Percentiles rank a stretch among this genome's conserved stretches.
Evolutionary conservation across 345 rosid species (phyloP).

Genomic region (Arabis hirsuta): DNA sequence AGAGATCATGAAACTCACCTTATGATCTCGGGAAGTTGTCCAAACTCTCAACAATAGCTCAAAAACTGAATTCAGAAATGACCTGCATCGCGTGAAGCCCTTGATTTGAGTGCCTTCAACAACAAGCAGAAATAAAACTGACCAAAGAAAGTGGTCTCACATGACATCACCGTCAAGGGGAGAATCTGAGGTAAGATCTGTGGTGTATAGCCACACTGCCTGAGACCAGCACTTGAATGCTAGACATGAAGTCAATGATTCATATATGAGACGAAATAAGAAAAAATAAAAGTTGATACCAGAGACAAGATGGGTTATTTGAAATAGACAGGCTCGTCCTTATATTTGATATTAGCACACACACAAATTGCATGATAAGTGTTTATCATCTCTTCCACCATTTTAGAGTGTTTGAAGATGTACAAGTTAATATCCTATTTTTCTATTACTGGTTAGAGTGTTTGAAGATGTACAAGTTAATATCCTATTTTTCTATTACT

Average conservation of each 20-base stretch:
- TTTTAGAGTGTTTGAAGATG: constrained; percentile 8
- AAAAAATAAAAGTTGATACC: background rate
- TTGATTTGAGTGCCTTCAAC: constrained; percentile 33
- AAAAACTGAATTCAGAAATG: constrained; percentile 89
- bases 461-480: constrained; percentile 20
- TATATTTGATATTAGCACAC: constrained; percentile 7
- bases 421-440: constrained; percentile 27
- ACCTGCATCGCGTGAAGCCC: constrained; percentile 58
- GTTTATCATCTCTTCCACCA: constrained; percentile 25
- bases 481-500: constrained; percentile 21
- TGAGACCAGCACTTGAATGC: constrained; percentile 99
- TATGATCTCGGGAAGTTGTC: constrained; percentile 88
- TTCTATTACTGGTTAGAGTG: constrained; percentile 9
- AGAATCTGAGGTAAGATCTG: constrained; percentile 65
- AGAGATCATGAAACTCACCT: constrained; percentile 55
- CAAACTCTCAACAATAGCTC: constrained; percentile 92
- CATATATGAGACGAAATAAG: constrained; percentile 34
- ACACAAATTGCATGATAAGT: constrained; percentile 22
- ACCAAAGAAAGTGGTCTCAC: constrained; percentile 58
- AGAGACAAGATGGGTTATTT: constrained; percentile 14
- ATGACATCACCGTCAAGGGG: constrained; percentile 84
- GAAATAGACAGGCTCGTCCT: constrained; percentile 19
- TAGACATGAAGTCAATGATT: constrained; percentile 46
- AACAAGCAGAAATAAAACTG: constrained; percentile 31
- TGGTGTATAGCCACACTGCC: constrained; percentile 74